Percentiles rank a stretch among this genome's conserved stretches.
phyloP scores from a whole-genome alignment of 2,329 filamentous ascomycete genomes.

The Graphiopsis chlorocephala region DNA sequence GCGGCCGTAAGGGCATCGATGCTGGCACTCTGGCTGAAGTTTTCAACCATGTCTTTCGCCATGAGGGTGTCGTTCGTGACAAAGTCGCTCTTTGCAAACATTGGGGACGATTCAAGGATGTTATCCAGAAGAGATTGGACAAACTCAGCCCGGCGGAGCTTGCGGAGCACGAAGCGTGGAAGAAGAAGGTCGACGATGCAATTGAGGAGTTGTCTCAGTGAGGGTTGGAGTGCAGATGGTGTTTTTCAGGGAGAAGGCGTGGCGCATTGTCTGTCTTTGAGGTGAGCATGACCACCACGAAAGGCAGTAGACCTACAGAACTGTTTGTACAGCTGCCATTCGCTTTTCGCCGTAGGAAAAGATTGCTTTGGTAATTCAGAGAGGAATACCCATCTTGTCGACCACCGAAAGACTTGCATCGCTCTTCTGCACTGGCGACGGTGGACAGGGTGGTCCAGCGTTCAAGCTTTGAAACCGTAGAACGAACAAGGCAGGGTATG shows the following conservation, averaged over 20 bases:
- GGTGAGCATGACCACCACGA: background rate
- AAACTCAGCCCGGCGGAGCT: background rate
- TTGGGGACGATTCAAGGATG: background rate
- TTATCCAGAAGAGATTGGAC: background rate
- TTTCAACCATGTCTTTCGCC: background rate
- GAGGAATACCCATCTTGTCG: background rate
- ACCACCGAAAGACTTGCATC: background rate
- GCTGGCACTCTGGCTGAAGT: too few species aligned
- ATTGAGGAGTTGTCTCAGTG: background rate
- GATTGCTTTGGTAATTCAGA: background rate
- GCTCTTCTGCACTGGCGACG: background rate
- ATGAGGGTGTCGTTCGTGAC: background rate
- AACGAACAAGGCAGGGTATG: background rate
- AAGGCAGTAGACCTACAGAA: background rate
- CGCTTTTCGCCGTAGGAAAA: background rate
- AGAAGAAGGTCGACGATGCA: background rate
- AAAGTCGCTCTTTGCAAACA: background rate
- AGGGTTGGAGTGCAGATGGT: background rate
- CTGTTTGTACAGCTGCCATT: background rate
- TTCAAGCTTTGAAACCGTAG: background rate
- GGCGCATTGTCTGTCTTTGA: background rate
- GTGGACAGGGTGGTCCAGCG: background rate
- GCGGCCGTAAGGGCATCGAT: background rate
- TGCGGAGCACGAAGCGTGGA: background rate
- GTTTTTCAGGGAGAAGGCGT: background rate